Conservation (phyloP, 768 basidiomycete genomes). For the Rhodotorula babjevae region DNA sequence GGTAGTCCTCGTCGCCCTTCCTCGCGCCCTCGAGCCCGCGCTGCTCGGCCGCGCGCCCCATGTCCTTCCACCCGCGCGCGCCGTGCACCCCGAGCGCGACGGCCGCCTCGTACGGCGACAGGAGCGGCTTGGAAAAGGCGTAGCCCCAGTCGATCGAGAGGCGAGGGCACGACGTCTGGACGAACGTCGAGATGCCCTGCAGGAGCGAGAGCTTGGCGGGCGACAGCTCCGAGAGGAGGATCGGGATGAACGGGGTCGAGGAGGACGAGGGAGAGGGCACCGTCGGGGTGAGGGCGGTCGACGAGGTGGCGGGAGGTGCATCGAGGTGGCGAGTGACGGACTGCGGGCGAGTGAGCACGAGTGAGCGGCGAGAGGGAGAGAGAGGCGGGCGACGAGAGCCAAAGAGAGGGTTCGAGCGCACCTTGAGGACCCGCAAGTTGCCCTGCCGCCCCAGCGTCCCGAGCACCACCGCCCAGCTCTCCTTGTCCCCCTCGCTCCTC, state of each 20-base stretch:
- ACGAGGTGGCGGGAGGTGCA: conserved; percentile 59
- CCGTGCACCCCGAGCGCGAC: conserved; percentile 67
- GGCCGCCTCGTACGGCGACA: conserved; percentile 88
- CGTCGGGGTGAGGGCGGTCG: background rate
- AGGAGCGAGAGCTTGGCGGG: conserved; percentile 87
- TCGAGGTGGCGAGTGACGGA: conserved; percentile 57
- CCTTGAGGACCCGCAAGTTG: conserved; percentile 79
- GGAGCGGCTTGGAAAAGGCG: conserved; percentile 78
- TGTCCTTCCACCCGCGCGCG: conserved; percentile 34
- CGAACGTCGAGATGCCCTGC: conserved; percentile 73
- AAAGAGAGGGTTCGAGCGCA: too few relatives aligned
- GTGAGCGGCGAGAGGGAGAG: conserved; percentile 12
- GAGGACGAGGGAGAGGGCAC: background rate
- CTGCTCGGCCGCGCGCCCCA: conserved; percentile 7
- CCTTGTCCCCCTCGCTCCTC: conserved; percentile 21
- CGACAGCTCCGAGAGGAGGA: conserved; percentile 93
- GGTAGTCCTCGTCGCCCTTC: conserved; percentile 56
- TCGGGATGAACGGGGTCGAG: conserved; percentile 56
- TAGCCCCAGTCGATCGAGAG: conserved; percentile 99
- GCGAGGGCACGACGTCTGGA: conserved; percentile 94
- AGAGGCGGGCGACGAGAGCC: background rate
- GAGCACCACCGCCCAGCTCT: conserved; percentile 78
- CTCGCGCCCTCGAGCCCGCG: conserved; percentile 38
- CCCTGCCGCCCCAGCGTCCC: conserved; percentile 95
- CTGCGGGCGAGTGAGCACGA: conserved; percentile 45